These are phyloP conservation scores for Ascochyta pisi DNA, from an alignment of 2,329 filamentous ascomycete genomes.

Conservation along the genomic window DNA sequence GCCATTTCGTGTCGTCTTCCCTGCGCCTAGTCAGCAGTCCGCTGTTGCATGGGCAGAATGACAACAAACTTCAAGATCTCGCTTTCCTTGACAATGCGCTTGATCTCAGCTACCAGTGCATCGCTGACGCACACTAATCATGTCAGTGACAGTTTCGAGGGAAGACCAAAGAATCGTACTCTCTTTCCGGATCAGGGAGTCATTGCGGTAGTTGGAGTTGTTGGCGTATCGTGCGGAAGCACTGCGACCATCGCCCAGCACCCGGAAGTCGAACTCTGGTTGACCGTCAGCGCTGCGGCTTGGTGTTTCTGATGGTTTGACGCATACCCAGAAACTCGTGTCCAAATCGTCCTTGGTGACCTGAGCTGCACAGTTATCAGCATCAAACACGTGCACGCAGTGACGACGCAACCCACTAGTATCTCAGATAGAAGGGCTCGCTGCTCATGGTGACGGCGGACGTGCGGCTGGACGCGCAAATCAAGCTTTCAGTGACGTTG, in stretches of 20 bases:
- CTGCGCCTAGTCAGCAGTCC: conserved; percentile 55
- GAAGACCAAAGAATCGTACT: conserved; percentile 65
- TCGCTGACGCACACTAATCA: conserved; percentile 90
- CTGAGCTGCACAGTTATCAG: conserved; percentile 70
- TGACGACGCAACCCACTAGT: conserved; percentile 75
- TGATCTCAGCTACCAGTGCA: conserved; percentile 89
- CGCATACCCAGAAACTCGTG: conserved; percentile 91
- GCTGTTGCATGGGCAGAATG: no score
- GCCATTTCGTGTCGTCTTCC: conserved; percentile 98
- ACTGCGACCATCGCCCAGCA: conserved; percentile 89
- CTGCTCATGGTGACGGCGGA: conserved; percentile 64
- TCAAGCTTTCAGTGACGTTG: neutral
- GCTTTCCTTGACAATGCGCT: conserved; percentile 94
- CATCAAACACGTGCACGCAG: conserved; percentile 19
- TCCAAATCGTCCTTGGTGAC: conserved; percentile 95
- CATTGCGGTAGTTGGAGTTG: conserved; percentile 99
- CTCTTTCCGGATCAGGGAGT: conserved; percentile 98
- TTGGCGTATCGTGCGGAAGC: conserved; percentile 97
- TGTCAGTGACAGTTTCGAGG: conserved; percentile 9
- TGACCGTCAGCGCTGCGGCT: conserved; percentile 14
- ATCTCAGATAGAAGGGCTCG: conserved; percentile 93
- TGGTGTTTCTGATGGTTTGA: neutral
- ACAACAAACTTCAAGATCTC: conserved; percentile 88
- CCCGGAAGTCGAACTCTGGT: conserved; percentile 93
- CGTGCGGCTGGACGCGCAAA: neutral